phyloP scores from a whole-genome alignment of 805 yeast species.

The Starmerella floricola region DNA sequence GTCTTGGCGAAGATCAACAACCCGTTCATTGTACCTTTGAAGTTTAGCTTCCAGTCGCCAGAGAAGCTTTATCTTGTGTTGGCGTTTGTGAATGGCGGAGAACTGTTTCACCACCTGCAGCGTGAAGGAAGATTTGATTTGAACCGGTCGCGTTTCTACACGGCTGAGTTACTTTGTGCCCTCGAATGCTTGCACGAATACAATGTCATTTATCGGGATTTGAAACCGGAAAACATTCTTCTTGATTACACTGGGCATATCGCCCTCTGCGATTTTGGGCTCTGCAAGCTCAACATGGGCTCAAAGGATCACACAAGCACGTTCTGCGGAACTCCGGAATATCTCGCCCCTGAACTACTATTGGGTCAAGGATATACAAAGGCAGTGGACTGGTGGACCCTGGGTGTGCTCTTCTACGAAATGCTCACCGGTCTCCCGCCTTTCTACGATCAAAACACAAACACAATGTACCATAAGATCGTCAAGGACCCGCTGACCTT shows the following conservation, averaged over 20 bases:
- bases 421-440: constrained; percentile 98
- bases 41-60: constrained; percentile 94
- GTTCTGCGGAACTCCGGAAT: constrained; percentile 97
- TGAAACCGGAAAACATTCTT: constrained; percentile 91
- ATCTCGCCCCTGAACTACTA: constrained; percentile 86
- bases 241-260: constrained; percentile 95
- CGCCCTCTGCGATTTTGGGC: constrained; percentile 93
- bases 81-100: constrained; percentile 95
- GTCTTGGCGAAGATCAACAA: constrained; percentile 85
- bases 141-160: constrained; percentile 82
- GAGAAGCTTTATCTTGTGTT: constrained; percentile 83
- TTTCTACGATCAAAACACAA: constrained; percentile 86
- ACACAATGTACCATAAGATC: constrained; percentile 88
- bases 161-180: constrained; percentile 88
- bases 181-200: constrained; percentile 81
- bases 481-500: constrained; percentile 77
- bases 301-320: constrained; percentile 76
- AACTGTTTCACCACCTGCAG: constrained; percentile 85
- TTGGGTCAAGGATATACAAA: constrained; percentile 90
- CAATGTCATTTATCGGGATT: constrained; percentile 87
- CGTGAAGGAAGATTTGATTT: constrained; percentile 78
- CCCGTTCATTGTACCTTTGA: constrained; percentile 92
- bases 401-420: constrained; percentile 85
- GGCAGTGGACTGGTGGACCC: constrained; percentile 97
- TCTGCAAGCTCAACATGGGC: constrained; percentile 91